These are phyloP conservation scores for Juncus inflexus DNA, from an alignment of 176 grass and related monocot species.

Conservation along the genomic window DNA sequence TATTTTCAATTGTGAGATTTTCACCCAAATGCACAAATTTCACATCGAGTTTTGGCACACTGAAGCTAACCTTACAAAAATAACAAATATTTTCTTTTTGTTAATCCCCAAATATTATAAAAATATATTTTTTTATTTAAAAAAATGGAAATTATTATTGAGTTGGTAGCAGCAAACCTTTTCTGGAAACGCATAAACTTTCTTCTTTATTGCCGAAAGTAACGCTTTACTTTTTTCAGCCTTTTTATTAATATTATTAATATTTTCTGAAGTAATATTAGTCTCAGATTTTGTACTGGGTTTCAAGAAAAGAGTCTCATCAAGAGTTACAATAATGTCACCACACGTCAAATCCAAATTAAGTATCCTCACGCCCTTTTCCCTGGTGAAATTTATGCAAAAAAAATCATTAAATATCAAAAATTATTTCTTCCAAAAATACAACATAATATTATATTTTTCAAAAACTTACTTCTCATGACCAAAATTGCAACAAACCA, in stretches of 20 bases:
- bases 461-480: constrained; percentile 77
- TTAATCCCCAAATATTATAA: constrained; percentile 24
- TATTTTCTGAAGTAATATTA: constrained; percentile 23
- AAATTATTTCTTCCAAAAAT: constrained; percentile 2
- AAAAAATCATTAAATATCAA: constrained; percentile 15
- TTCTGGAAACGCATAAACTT: constrained; percentile 72
- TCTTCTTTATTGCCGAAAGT: constrained; percentile 64
- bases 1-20: constrained; percentile 82
- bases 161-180: constrained; percentile 74
- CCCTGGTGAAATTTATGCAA: constrained; percentile 56
- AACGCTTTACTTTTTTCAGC: constrained; percentile 55
- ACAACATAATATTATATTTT: background rate
- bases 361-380: constrained; percentile 79
- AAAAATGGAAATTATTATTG: background rate
- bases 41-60: constrained; percentile 98
- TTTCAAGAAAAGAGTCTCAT: constrained; percentile 66
- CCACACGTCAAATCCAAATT: constrained; percentile 83
- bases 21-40: constrained; percentile 79
- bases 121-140: background rate
- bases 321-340: constrained; percentile 55
- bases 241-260: constrained; percentile 31
- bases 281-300: constrained; percentile 36
- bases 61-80: constrained; percentile 99
- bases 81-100: constrained; percentile 70
- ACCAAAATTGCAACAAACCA: constrained; percentile 62